Evolutionary conservation across 1,284 basidiomycete genomes (phyloP), one percentile per base, ranked within the genome.

Genomic region (Fomes fomentarius): DNA sequence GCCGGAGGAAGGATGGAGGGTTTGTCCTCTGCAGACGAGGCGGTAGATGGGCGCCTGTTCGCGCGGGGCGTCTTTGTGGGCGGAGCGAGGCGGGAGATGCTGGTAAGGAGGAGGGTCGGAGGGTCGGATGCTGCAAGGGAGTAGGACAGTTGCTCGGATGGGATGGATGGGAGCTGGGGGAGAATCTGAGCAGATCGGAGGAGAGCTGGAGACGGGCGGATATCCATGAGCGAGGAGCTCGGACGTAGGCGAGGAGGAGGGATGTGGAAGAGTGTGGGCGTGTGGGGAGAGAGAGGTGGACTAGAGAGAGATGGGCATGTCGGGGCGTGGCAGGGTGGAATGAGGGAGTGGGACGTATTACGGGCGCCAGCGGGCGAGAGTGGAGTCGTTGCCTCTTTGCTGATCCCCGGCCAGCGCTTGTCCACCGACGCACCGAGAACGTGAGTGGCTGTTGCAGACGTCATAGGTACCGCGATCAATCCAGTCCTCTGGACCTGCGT

Each of bases 11-110:
- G 53, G 21, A 62, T 54, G 19, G 50, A 50, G 41, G 50, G 56
- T 58, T 64, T 63, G 45, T 68, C 68, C 58, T 69, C 65, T 14
- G 63, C 66, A 9, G 66, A 67, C 30, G 68, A 69, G 19, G 69
- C 69, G 12, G 83, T 84, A 1, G 81, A 79, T 19, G 83, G 83
- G 56, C 82, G 74, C 35, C 66, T 56, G 14, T 50, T 46, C 5
- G 37, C 7, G 24, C 48, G 40, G 17, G 33, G 10, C 5, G 52
- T 45, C 53, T 56, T 65, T 17, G 50, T 35, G 11, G 58, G 59
- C 10, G 63, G 43, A 12, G 64, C 51, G 34, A 66, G 57, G 42
- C 59, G 63, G 35, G 66, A 58, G 38, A 68, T 54, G 28, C 59
- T 30, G 0, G 65, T 60, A 4, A 67, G 49, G n/a, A 62, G 31